phyloP scores from a whole-genome alignment of 768 basidiomycete species.

The Cystofilobasidium bisporidii region DNA sequence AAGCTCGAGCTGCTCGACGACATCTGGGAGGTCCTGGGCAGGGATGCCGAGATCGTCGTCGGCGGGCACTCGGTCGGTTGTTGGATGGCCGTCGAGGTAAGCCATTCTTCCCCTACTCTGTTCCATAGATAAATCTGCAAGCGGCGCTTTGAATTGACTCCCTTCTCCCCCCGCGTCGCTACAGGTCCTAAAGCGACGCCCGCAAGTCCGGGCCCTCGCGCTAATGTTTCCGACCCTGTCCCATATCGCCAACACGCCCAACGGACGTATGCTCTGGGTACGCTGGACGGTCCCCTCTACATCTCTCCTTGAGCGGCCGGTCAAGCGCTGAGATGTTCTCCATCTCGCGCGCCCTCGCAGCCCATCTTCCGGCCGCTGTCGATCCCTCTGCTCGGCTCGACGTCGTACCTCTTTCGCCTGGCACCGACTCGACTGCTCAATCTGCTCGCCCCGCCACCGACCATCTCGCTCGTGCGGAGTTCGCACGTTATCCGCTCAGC shows the following conservation, averaged over 20 bases:
- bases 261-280: background rate
- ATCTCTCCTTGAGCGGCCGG: background rate
- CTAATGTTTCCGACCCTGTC: slow-evolving; percentile 9
- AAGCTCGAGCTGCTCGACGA: slow-evolving; percentile 7
- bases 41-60: background rate
- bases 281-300: too few species aligned
- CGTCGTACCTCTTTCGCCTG: background rate
- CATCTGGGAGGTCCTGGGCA: background rate
- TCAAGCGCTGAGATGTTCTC: too few species aligned
- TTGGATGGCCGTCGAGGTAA: slow-evolving; percentile 14
- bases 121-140: too few species aligned
- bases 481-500: slow-evolving; percentile 4
- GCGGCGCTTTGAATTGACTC: too few species aligned
- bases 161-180: too few species aligned
- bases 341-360: background rate
- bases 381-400: background rate
- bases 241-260: slow-evolving; percentile 7
- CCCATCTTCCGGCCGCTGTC: slow-evolving; percentile 7
- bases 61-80: slow-evolving; percentile 5
- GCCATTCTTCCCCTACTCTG: too few species aligned
- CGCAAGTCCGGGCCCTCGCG: background rate
- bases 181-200: background rate
- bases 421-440: background rate
- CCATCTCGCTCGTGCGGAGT: slow-evolving; percentile 6
- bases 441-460: background rate